Evolutionary conservation across 257 asterid species (phyloP), one percentile per base, ranked within the genome.

Genomic region (Solanum etuberosum): DNA sequence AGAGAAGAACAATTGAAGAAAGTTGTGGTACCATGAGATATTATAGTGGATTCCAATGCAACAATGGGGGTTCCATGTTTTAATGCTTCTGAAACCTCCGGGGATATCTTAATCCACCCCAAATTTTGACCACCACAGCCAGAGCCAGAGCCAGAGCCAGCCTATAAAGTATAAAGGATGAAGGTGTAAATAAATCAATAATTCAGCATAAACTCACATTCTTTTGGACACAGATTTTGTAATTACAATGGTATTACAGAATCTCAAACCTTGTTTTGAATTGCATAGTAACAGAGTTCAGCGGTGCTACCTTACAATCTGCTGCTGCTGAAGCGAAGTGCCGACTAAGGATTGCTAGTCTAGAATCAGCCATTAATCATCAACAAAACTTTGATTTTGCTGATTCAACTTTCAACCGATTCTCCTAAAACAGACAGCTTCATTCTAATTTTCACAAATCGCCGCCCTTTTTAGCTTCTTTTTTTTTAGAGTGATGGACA

Each of bases 11-110:
- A 46, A 46, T 46, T 46, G 54, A 46, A 46, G 23, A 48, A 5
- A 51, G 59, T 51, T 15, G 59, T 51, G 59, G 59, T 51, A 97
- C 99, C 98, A 91, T 97, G 99, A 90, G 98, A 92, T 84, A 97
- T 97, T 34, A 97, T 93, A 40, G 99, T 95, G 76, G 99, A 97
- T 89, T 97, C 99, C 77, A 97, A 98, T 88, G 99, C 99, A 90
- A 97, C 99, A 86, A 97, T 96, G 5, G 98, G 91, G 86, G 86
- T 91, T 40, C 98, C 95, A 72, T 65, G 68, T n/a, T 94, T 91
- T 88, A 97, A 89, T 86, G 99, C 99, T 89, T 93, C 96, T n/a
- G 95, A 89, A 91, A 97, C 99, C 95, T 93, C 92, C 9, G 86
- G 84, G 14, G 97, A 94, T 85, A 94, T 85, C 94, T 95, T 97